Percentiles rank a stretch among this genome's conserved stretches.
Conservation (phyloP, 2,329 filamentous ascomycete species). For the Anthostomella pinea region DNA sequence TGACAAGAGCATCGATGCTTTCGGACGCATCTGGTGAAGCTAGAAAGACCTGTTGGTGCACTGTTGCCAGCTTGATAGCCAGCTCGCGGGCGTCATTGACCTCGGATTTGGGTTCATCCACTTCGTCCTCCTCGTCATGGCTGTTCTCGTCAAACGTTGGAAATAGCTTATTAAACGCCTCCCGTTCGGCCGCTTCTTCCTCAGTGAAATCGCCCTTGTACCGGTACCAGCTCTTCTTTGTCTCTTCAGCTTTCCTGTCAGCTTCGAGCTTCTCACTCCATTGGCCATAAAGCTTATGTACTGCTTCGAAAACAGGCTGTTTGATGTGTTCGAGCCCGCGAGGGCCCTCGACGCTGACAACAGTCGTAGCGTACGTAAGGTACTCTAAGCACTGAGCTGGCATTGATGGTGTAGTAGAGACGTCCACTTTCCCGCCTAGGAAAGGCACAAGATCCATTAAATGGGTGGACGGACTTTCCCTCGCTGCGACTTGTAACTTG, state of each 20-base stretch:
- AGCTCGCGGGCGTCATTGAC: constrained; percentile 47
- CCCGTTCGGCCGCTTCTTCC: constrained; percentile 69
- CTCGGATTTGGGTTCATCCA: constrained; percentile 28
- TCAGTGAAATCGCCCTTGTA: constrained; percentile 78
- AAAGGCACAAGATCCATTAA: constrained; percentile 53
- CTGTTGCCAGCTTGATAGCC: constrained; percentile 58
- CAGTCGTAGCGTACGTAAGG: constrained; percentile 45
- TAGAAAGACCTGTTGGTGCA: constrained; percentile 56
- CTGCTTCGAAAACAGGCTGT: constrained; percentile 59
- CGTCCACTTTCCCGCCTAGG: constrained; percentile 45
- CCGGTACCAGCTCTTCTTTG: constrained; percentile 74
- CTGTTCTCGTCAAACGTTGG: constrained; percentile 66
- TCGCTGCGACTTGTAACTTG: constrained; percentile 25
- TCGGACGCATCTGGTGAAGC: constrained; percentile 37
- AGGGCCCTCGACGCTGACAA: constrained; percentile 47
- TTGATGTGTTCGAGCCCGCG: constrained; percentile 43
- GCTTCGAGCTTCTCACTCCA: constrained; percentile 76
- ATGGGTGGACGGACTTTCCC: constrained; percentile 23
- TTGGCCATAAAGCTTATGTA: constrained; percentile 71
- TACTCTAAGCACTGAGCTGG: constrained; percentile 44
- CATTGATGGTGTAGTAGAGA: constrained; percentile 16
- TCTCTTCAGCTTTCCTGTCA: constrained; percentile 72
- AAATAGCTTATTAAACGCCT: constrained; percentile 78
- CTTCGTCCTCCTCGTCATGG: constrained; percentile 35
- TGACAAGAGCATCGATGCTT: constrained; percentile 45